These are phyloP conservation scores for Backusella mclennaniae DNA, from an alignment of 192 early-diverging fungal species.

Conservation along the genomic window DNA sequence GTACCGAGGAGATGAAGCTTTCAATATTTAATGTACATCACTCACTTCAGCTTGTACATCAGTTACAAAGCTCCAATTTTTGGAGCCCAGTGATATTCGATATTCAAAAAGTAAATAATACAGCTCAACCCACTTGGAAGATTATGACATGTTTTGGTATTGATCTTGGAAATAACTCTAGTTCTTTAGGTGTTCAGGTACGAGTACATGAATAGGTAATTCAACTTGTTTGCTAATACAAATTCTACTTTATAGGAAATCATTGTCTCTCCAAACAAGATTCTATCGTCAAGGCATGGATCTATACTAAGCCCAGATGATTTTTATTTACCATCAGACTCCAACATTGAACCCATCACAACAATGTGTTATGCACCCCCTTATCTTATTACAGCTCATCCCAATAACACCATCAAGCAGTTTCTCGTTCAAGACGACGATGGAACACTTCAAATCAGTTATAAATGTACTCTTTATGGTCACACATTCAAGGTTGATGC, in stretches of 20 bases:
- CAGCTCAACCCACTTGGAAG: conserved; percentile 6
- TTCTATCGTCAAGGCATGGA: conserved; percentile 20
- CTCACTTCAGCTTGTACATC: conserved; percentile 18
- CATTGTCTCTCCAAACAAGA: neutral
- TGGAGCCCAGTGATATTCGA: conserved; percentile 31
- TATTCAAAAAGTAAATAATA: neutral
- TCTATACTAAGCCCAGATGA: conserved; percentile 1
- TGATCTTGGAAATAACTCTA: conserved; percentile 22
- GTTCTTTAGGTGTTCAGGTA: conserved; percentile 38
- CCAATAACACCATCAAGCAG: conserved; percentile 48
- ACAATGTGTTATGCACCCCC: conserved; percentile 34
- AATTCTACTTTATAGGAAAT: conserved; percentile 20
- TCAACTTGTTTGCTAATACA: neutral
- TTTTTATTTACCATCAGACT: conserved; percentile 1
- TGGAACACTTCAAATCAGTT: conserved; percentile 21
- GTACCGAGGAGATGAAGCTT: conserved; percentile 33
- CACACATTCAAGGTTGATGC: conserved; percentile 44
- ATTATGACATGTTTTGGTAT: conserved; percentile 30
- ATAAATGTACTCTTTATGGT: conserved; percentile 43
- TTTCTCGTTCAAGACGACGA: conserved; percentile 29
- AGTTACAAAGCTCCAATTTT: conserved; percentile 32
- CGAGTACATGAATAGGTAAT: neutral
- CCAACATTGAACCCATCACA: conserved; percentile 26
- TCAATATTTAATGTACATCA: conserved; percentile 19
- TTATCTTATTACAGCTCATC: conserved; percentile 45